phyloP scores from a whole-genome alignment of 371 early-diverging fungal genomes.

The Mortierella sp. region DNA sequence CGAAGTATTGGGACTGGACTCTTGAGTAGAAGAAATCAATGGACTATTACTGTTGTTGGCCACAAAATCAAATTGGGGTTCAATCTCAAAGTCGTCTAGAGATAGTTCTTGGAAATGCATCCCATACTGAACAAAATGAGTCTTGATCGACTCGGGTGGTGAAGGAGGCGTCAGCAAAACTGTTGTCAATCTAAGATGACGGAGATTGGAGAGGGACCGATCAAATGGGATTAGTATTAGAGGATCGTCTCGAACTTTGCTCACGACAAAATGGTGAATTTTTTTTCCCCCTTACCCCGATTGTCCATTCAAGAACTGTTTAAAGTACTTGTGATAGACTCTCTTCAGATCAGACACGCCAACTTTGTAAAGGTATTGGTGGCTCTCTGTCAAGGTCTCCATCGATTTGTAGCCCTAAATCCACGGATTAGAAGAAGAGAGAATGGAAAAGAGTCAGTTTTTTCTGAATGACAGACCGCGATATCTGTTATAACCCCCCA shows the following conservation, averaged over 20 bases:
- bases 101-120: slow-evolving; percentile 44
- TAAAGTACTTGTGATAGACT: slow-evolving; percentile 60
- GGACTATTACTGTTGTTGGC: background rate
- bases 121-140: slow-evolving; percentile 47
- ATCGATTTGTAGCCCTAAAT: slow-evolving; percentile 33
- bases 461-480: too few relatives aligned
- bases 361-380: slow-evolving; percentile 56
- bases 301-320: slow-evolving; percentile 58
- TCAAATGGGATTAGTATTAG: background rate
- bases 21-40: too few relatives aligned
- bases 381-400: slow-evolving; percentile 29
- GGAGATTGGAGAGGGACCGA: background rate
- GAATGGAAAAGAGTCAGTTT: background rate
- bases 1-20: too few relatives aligned
- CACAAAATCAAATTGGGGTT: slow-evolving; percentile 39
- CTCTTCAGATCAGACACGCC: slow-evolving; percentile 56
- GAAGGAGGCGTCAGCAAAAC: slow-evolving; percentile 49
- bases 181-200: slow-evolving; percentile 29
- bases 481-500: too few relatives aligned
- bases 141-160: slow-evolving; percentile 48
- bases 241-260: background rate
- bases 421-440: background rate
- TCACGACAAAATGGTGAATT: background rate
- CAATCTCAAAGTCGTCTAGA: slow-evolving; percentile 48
- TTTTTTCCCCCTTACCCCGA: too few relatives aligned